Conservation (phyloP, 805 yeast genomes). For the Danielia oregonensis region DNA sequence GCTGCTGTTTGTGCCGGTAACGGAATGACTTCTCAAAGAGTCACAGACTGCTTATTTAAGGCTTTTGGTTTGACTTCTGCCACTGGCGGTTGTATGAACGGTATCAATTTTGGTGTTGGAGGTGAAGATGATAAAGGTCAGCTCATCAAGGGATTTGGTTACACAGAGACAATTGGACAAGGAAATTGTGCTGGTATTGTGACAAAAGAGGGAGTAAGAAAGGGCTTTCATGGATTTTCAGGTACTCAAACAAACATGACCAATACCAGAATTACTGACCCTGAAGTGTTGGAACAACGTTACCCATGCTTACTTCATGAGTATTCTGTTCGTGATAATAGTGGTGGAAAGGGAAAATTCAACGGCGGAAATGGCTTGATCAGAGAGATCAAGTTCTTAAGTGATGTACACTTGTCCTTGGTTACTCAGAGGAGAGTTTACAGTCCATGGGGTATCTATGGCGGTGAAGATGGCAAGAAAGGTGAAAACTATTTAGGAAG, state of each 20-base stretch:
- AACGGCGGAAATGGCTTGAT: constrained; percentile 21
- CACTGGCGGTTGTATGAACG: constrained; percentile 2
- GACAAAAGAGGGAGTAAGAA: constrained; percentile 5
- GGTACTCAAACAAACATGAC: constrained; percentile 48
- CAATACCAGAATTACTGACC: constrained; percentile 25
- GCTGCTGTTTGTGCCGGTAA: constrained; percentile 2
- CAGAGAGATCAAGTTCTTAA: constrained; percentile 18
- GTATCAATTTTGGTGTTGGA: background rate
- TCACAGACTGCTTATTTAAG: constrained; percentile 18
- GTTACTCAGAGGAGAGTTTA: constrained; percentile 21
- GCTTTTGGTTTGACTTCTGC: constrained; percentile 13
- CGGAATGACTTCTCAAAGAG: constrained; percentile 19
- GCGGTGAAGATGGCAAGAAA: constrained; percentile 26
- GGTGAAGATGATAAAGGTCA: background rate
- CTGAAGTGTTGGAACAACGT: constrained; percentile 20
- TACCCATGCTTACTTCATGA: constrained; percentile 17
- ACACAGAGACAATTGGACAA: constrained; percentile 6
- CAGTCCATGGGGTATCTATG: constrained; percentile 29
- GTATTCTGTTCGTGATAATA: constrained; percentile 13
- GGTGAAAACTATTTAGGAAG: constrained; percentile 33
- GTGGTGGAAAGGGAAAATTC: constrained; percentile 19
- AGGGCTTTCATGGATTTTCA: constrained; percentile 18
- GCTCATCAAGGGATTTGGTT: constrained; percentile 3
- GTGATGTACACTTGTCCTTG: constrained; percentile 18
- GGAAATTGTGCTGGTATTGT: constrained; percentile 4